Evolutionary conservation across 805 yeast species (phyloP).

Genomic region (Lachancea nothofagi): DNA sequence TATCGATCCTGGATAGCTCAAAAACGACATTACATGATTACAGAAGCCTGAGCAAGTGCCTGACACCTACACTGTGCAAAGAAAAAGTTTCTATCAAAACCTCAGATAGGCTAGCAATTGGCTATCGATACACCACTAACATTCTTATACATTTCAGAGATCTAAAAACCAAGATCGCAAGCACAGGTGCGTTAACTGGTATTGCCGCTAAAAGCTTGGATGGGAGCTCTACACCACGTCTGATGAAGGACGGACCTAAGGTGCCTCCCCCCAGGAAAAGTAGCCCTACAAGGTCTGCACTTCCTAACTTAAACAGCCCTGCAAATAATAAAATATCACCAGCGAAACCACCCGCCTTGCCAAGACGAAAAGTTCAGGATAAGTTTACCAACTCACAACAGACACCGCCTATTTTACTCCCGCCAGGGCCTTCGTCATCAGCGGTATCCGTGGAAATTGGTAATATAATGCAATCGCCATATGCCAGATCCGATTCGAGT

Average conservation of each 20-base stretch:
- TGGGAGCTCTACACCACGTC: neutral
- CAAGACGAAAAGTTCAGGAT: neutral
- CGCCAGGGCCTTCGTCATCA: too few species aligned
- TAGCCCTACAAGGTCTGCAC: conserved; percentile 19
- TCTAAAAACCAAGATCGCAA: conserved; percentile 3
- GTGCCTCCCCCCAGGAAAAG: conserved; percentile 27
- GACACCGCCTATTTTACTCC: too few species aligned
- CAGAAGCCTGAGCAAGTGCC: conserved; percentile 36
- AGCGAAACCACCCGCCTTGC: neutral
- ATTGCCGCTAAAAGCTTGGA: neutral
- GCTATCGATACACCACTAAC: conserved; percentile 49
- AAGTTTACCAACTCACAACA: neutral
- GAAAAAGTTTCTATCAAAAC: conserved; percentile 39
- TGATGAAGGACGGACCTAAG: conserved; percentile 14
- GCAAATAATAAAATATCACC: neutral
- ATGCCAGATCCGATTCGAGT: too few species aligned
- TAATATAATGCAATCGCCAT: too few species aligned
- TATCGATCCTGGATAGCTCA: conserved; percentile 36
- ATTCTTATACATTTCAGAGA: conserved; percentile 46
- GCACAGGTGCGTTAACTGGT: neutral
- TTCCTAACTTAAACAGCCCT: neutral
- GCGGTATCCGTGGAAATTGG: too few species aligned
- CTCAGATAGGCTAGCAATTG: conserved; percentile 45
- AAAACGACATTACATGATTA: conserved; percentile 40
- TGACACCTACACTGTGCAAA: conserved; percentile 54